These are phyloP conservation scores for Reticulascus tulasneorum DNA, from an alignment of 2,329 filamentous ascomycete genomes.

Conservation along the genomic window DNA sequence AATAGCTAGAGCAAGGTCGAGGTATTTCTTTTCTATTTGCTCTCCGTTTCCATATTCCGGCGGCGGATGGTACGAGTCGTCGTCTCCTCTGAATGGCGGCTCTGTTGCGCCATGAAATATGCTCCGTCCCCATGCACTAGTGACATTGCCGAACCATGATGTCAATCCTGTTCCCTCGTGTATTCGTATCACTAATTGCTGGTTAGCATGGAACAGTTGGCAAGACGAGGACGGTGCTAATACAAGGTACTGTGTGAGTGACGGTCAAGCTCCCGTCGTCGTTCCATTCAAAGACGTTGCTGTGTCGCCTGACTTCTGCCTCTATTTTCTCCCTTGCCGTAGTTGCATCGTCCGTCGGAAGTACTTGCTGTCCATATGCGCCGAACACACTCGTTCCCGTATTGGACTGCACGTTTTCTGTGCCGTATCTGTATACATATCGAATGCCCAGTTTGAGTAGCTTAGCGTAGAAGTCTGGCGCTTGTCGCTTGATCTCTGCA, in stretches of 20 bases:
- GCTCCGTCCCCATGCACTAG: conserved; percentile 29
- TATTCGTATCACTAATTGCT: conserved; percentile 19
- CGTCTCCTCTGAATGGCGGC: conserved; percentile 25
- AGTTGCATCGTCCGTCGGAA: conserved; percentile 18
- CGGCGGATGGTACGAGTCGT: conserved; percentile 29
- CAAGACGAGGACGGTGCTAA: conserved; percentile 1
- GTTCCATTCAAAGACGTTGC: conserved; percentile 26
- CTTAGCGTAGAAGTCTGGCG: conserved; percentile 23
- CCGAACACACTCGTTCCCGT: conserved; percentile 26
- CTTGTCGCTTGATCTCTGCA: conserved; percentile 18
- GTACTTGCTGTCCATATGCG: conserved; percentile 26
- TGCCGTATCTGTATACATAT: conserved; percentile 26
- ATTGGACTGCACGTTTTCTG: conserved; percentile 22
- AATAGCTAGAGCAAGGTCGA: conserved; percentile 23
- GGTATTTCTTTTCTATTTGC: conserved; percentile 21
- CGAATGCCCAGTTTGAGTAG: conserved; percentile 23
- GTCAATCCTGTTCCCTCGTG: conserved; percentile 21
- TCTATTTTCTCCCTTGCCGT: conserved; percentile 23
- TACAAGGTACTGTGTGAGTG: conserved; percentile 26
- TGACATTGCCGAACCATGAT: conserved; percentile 30
- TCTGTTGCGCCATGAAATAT: conserved; percentile 26
- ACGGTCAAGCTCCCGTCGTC: conserved; percentile 29
- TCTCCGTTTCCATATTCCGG: conserved; percentile 24
- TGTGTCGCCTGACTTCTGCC: conserved; percentile 27
- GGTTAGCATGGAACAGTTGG: not conserved